These are phyloP conservation scores for Ceratocystis albifundus DNA, from an alignment of 2,329 filamentous ascomycete species.

Conservation along the genomic window DNA sequence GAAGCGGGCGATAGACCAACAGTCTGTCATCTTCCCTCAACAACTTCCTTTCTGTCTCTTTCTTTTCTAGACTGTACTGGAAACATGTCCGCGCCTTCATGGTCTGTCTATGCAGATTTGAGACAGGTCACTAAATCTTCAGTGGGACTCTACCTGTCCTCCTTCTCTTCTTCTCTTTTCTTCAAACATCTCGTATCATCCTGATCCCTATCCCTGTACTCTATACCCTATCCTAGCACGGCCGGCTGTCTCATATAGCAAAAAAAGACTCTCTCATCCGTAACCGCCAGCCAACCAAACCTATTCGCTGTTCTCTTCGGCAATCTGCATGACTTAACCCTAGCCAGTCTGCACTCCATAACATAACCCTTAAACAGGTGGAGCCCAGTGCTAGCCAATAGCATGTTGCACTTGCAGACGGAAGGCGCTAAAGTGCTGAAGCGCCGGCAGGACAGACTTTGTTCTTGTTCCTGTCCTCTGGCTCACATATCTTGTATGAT, in stretches of 20 bases:
- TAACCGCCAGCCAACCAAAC: constrained; percentile 8
- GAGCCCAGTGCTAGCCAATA: neutral
- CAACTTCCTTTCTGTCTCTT: too few species aligned
- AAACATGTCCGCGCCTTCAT: too few species aligned
- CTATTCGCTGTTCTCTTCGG: neutral
- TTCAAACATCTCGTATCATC: too few species aligned
- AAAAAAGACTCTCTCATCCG: neutral
- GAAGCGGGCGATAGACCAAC: too few species aligned
- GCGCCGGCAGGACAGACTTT: neutral
- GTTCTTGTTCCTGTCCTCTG: neutral
- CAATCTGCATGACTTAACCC: neutral
- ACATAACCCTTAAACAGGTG: neutral
- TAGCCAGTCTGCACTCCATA: neutral
- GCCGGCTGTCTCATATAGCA: too few species aligned
- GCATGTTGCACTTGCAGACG: neutral
- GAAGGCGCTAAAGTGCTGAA: neutral
- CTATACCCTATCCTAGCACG: too few species aligned
- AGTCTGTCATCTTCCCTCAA: too few species aligned
- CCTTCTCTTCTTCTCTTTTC: neutral
- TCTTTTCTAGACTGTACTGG: too few species aligned
- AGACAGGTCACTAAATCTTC: too few species aligned
- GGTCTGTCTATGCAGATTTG: too few species aligned
- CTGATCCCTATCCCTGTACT: too few species aligned
- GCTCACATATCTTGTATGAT: neutral
- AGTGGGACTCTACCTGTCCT: neutral